Evolutionary conservation across 371 early-diverging fungal species (phyloP).

Genomic region (Polyrhizophydium stewartii): DNA sequence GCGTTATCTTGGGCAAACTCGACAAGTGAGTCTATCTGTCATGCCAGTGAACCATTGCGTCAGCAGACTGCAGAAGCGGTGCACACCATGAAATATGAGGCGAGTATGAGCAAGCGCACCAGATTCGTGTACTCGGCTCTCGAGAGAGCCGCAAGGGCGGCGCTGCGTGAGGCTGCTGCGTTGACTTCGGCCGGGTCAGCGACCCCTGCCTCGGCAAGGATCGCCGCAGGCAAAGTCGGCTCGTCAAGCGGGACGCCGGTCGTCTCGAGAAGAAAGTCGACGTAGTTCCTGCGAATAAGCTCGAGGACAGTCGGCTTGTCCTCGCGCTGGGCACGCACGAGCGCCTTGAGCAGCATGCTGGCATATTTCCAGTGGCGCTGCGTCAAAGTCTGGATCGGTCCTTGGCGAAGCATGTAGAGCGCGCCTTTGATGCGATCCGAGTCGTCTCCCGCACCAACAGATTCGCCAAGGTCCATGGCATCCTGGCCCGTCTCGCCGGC

Average conservation of each 20-base stretch:
- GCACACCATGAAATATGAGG: too few species aligned
- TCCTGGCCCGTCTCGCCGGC: too few species aligned
- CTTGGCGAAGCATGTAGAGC: conserved; percentile 55
- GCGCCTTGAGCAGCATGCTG: conserved; percentile 53
- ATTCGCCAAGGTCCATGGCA: not conserved
- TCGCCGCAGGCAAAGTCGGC: not conserved
- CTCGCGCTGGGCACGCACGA: conserved; percentile 69
- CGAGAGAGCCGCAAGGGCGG: too few species aligned
- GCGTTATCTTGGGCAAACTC: conserved; percentile 37
- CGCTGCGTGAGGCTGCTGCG: too few species aligned
- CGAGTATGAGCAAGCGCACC: too few species aligned
- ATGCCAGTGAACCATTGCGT: too few species aligned
- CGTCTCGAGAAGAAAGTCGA: conserved; percentile 36
- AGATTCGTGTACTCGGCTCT: too few species aligned
- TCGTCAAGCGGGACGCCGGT: not conserved
- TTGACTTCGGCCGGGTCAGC: too few species aligned
- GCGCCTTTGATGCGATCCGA: conserved; percentile 68
- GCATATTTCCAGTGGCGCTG: conserved; percentile 62
- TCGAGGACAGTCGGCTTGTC: conserved; percentile 76
- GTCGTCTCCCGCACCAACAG: conserved; percentile 22
- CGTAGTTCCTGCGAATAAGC: conserved; percentile 61
- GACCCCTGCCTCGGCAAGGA: too few species aligned
- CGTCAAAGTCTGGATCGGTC: conserved; percentile 35
- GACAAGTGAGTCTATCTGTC: conserved; percentile 5
- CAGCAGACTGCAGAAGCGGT: too few species aligned